These are phyloP conservation scores for Blepharisma japonicum DNA, from an alignment of 73 alveolate species.

Conservation along the genomic window DNA sequence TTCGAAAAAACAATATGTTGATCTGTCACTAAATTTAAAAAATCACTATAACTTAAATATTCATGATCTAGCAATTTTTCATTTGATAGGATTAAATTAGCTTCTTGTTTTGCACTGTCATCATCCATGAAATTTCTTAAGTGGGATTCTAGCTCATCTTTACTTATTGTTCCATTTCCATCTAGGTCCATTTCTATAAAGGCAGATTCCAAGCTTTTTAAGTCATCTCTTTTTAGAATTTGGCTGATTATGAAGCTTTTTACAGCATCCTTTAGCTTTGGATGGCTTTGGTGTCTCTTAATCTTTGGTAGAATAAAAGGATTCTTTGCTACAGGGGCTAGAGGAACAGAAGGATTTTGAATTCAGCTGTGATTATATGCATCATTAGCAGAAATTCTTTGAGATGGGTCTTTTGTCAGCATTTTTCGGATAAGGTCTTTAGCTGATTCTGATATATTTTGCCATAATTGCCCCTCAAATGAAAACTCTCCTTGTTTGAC, in stretches of 20 bases:
- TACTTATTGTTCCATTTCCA: not conserved
- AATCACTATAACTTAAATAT: not conserved
- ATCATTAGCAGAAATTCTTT: slow-evolving; percentile 41
- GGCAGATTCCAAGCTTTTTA: not conserved
- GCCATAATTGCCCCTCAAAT: slow-evolving; percentile 36
- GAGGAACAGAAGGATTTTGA: not conserved
- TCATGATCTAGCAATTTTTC: not conserved
- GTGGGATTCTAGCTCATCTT: not conserved
- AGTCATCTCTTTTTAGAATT: not conserved
- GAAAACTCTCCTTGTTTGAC: not conserved
- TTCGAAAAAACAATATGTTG: not conserved
- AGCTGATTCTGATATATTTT: slow-evolving; percentile 31
- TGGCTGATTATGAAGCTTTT: not conserved
- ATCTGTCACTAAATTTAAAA: not conserved
- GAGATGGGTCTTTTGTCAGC: slow-evolving; percentile 32
- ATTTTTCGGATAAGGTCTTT: slow-evolving; percentile 37
- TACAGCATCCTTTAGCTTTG: not conserved
- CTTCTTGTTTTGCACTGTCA: not conserved
- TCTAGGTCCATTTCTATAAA: not conserved
- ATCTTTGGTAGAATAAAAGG: not conserved
- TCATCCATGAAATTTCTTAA: not conserved
- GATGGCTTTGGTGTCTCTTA: not conserved
- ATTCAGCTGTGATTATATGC: slow-evolving; percentile 36
- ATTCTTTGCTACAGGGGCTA: not conserved
- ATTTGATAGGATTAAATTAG: not conserved